These are phyloP conservation scores for Bipolaris sorokiniana DNA, from an alignment of 2,329 filamentous ascomycete genomes.

Conservation along the genomic window DNA sequence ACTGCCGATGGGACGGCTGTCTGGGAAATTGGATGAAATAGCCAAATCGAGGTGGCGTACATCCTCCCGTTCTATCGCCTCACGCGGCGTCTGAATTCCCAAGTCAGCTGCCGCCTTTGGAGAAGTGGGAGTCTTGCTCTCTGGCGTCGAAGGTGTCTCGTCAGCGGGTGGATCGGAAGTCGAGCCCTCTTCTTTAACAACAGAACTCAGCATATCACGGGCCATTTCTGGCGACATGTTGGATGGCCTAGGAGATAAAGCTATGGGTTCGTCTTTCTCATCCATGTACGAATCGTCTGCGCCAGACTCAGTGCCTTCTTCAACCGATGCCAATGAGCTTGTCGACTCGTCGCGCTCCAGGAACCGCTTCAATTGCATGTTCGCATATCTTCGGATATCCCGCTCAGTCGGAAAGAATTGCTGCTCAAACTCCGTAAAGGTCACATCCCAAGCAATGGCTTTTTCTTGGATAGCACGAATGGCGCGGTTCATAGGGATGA, in stretches of 20 bases:
- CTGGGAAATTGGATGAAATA: conserved; percentile 52
- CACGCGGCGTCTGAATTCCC: conserved; percentile 38
- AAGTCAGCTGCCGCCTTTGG: conserved; percentile 22
- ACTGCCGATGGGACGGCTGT: conserved; percentile 20
- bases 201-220: conserved; percentile 67
- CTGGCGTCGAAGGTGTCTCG: conserved; percentile 6
- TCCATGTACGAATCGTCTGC: conserved; percentile 38
- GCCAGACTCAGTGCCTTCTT: conserved; percentile 64
- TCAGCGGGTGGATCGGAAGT: conserved; percentile 26
- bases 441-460: conserved; percentile 89
- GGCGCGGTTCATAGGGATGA: conserved; percentile 89
- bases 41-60: conserved; percentile 68
- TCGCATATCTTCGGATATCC: conserved; percentile 89
- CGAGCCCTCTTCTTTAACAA: conserved; percentile 66
- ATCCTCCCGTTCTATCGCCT: conserved; percentile 57
- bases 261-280: conserved; percentile 40
- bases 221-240: conserved; percentile 66
- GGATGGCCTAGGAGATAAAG: conserved; percentile 45
- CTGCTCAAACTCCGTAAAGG: conserved; percentile 87
- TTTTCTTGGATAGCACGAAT: conserved; percentile 91
- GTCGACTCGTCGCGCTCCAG: conserved; percentile 83
- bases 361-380: conserved; percentile 92
- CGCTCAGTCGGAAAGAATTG: conserved; percentile 95
- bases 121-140: conserved; percentile 17
- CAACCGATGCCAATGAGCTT: conserved; percentile 72